Base-by-base conservation (phyloP, 192 early-diverging fungal species). In the Coemansia sp. region DNA sequence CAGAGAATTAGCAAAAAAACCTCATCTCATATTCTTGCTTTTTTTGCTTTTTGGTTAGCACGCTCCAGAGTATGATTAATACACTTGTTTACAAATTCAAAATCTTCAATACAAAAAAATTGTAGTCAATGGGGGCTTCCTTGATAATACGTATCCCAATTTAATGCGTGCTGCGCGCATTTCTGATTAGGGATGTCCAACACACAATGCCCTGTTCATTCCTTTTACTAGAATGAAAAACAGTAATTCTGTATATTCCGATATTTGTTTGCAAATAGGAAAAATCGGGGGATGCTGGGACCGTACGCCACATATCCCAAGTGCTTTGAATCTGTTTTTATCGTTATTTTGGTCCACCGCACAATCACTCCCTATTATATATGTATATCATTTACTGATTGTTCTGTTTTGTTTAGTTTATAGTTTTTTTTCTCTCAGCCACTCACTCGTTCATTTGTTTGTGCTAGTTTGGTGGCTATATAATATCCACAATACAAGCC, bases 1-100 rank as follows among this genome's bases (percentile, higher is more conserved):
- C 69, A 41, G 72, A 78, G 33, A 64, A 64, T 61, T 65, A 48
- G 19, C 34, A 42, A 42, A 48, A n/a, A 33, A 23, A 30, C 30
- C 25, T 23, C 20, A 42, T 50, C 7, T 31, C 22, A 29, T 55
- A 62, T 37, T 25, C 40, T 55, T 53, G 10, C 13, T 30, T 30
- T 53, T 29, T 48, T 53, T 53, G 29, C 30, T 10, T 53, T 29
- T 53, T 23, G 9, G 13, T 23, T 9, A 15, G 17, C 13, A 19
- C 11, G 50, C 17, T 19, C 23, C 23, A 22, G 14, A 47, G 9
- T 47, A 47, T 47, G 23, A 14, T 33, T n/a, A 31, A 31, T 53
- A 29, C 17, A 53, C 31, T 53, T 28, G 17, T 28, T 31, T 31
- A 53, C 30, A n/a, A n/a, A n/a, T n/a, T n/a, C n/a, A n/a, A n/a